Conservation (phyloP, 1,139 yeast genomes). For the Meyerozyma athensensis region DNA sequence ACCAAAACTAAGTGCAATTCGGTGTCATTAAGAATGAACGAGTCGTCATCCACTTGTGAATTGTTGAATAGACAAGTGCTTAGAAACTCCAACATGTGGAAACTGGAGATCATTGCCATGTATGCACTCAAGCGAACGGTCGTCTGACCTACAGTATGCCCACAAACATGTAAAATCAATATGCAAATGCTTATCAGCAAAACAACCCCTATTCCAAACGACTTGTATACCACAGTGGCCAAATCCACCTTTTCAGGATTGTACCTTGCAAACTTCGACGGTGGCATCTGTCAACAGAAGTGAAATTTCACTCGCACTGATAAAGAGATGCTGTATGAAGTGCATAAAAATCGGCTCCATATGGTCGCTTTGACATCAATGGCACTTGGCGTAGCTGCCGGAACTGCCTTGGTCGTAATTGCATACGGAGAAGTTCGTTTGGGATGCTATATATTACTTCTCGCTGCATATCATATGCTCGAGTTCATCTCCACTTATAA, state of each 20-base stretch:
- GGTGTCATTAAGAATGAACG: slow-evolving; percentile 75
- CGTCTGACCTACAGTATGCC: neutral
- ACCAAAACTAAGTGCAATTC: slow-evolving; percentile 61
- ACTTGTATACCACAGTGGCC: slow-evolving; percentile 29
- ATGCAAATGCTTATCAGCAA: slow-evolving; percentile 11
- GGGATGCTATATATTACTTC: slow-evolving; percentile 16
- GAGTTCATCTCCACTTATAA: slow-evolving; percentile 27
- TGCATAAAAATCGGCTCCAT: slow-evolving; percentile 17
- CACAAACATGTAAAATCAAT: neutral
- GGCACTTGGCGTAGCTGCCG: slow-evolving; percentile 19
- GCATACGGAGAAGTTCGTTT: slow-evolving; percentile 6
- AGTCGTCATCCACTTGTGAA: slow-evolving; percentile 60
- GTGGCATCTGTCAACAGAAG: slow-evolving; percentile 1
- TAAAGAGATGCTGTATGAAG: slow-evolving; percentile 10
- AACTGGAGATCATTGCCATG: slow-evolving; percentile 47
- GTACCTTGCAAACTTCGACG: slow-evolving; percentile 13
- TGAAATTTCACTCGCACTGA: slow-evolving; percentile 1
- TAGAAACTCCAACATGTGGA: slow-evolving; percentile 79
- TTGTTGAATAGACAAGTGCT: slow-evolving; percentile 73
- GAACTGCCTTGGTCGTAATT: slow-evolving; percentile 8
- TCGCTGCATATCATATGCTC: slow-evolving; percentile 22
- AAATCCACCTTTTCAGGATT: slow-evolving; percentile 27
- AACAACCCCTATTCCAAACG: slow-evolving; percentile 27
- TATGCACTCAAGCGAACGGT: slow-evolving; percentile 30
- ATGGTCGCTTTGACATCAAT: slow-evolving; percentile 20